These are phyloP conservation scores for Logfia minima DNA, from an alignment of 129 eudicot genomes.

Conservation along the genomic window DNA sequence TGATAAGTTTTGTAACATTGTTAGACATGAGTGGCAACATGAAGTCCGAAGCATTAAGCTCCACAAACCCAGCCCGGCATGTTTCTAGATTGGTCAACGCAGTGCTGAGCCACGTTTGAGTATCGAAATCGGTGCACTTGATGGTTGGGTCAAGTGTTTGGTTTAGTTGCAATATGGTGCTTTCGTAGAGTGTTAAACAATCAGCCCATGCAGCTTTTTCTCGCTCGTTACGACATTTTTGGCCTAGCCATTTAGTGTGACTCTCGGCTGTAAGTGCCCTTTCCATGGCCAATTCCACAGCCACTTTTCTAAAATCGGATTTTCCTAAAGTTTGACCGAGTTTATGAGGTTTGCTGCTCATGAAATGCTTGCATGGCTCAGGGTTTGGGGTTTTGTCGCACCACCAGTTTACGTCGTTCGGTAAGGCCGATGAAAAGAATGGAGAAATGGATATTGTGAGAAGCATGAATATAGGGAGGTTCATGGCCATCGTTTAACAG, in stretches of 20 bases:
- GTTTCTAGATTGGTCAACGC: slow-evolving; percentile 78
- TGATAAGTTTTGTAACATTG: slow-evolving; percentile 48
- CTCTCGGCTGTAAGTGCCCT: slow-evolving; percentile 44
- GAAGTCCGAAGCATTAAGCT: slow-evolving; percentile 50
- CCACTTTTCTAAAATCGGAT: slow-evolving; percentile 48
- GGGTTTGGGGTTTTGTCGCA: slow-evolving; percentile 73
- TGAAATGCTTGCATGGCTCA: slow-evolving; percentile 64
- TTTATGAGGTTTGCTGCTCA: slow-evolving; percentile 35
- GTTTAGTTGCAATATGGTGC: slow-evolving; percentile 58
- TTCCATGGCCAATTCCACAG: slow-evolving; percentile 59
- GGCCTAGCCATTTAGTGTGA: slow-evolving; percentile 47
- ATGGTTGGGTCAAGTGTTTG: slow-evolving; percentile 44
- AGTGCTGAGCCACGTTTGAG: slow-evolving; percentile 77
- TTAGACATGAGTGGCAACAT: slow-evolving; percentile 52
- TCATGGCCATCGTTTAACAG: slow-evolving; percentile 8
- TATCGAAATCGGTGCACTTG: slow-evolving; percentile 52
- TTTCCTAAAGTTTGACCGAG: slow-evolving; percentile 27
- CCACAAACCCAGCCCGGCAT: slow-evolving; percentile 66
- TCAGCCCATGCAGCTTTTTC: slow-evolving; percentile 71
- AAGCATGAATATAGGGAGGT: slow-evolving; percentile 12
- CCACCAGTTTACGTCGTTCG: slow-evolving; percentile 58
- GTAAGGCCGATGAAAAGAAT: slow-evolving; percentile 29
- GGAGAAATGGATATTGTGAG: slow-evolving; percentile 22
- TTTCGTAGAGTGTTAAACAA: slow-evolving; percentile 51
- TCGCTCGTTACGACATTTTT: slow-evolving; percentile 49